These are phyloP conservation scores for Pleurotus salmoneostramineus DNA, from an alignment of 768 basidiomycete species.

Conservation along the genomic window DNA sequence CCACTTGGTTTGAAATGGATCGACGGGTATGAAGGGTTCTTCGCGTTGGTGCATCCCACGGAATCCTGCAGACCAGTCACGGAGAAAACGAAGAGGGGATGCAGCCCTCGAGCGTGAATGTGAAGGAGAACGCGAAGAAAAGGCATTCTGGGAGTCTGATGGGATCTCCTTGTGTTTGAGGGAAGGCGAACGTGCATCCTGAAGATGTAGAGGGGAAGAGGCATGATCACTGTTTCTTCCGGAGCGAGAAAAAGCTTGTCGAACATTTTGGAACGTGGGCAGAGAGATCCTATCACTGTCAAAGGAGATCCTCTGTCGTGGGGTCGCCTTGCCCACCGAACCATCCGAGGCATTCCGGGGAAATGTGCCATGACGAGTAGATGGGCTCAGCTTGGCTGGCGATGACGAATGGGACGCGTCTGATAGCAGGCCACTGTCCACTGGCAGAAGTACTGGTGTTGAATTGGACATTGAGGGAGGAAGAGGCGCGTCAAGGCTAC, in stretches of 20 bases:
- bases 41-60: slow-evolving; percentile 42
- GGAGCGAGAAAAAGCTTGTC: slow-evolving; percentile 31
- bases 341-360: slow-evolving; percentile 28
- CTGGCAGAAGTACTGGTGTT: slow-evolving; percentile 7
- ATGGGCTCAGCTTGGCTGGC: background rate
- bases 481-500: slow-evolving; percentile 36
- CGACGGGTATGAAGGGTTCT: slow-evolving; percentile 52
- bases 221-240: slow-evolving; percentile 29
- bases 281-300: slow-evolving; percentile 47
- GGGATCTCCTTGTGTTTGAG: slow-evolving; percentile 14
- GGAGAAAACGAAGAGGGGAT: slow-evolving; percentile 60
- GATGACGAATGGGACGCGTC: slow-evolving; percentile 1
- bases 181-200: slow-evolving; percentile 11
- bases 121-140: slow-evolving; percentile 41
- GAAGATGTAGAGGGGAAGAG: slow-evolving; percentile 28
- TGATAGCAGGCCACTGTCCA: slow-evolving; percentile 14
- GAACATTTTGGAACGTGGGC: slow-evolving; percentile 31
- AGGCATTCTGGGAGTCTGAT: slow-evolving; percentile 17
- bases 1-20: slow-evolving; percentile 43
- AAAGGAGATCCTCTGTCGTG: slow-evolving; percentile 50
- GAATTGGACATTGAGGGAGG: slow-evolving; percentile 38
- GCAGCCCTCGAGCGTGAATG: slow-evolving; percentile 47
- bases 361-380: slow-evolving; percentile 6
- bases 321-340: slow-evolving; percentile 37
- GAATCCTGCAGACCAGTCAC: slow-evolving; percentile 47